These are phyloP conservation scores for Candida methanosorbosa DNA, from an alignment of 805 yeast species.

Conservation along the genomic window DNA sequence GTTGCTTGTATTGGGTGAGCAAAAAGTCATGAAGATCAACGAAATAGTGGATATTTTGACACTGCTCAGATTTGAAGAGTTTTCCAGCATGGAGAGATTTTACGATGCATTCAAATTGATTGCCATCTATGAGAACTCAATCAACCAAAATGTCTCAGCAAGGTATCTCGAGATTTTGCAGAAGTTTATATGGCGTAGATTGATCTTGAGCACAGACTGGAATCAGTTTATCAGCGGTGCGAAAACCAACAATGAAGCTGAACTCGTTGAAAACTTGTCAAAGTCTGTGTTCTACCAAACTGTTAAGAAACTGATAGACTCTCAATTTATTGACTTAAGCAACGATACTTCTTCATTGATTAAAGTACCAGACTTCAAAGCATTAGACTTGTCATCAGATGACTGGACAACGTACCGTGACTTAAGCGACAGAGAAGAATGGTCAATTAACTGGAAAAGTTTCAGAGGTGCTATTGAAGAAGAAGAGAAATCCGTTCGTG, in stretches of 20 bases:
- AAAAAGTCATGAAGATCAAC: conserved; percentile 29
- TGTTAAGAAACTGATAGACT: conserved; percentile 5
- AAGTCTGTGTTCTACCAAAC: conserved; percentile 22
- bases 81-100: conserved; percentile 35
- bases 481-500: background rate
- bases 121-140: conserved; percentile 28
- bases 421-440: too few species aligned
- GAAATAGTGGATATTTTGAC: conserved; percentile 44
- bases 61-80: conserved; percentile 36
- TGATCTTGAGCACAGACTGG: conserved; percentile 50
- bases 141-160: background rate
- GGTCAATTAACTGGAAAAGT: too few species aligned
- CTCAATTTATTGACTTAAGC: conserved; percentile 2
- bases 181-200: conserved; percentile 49
- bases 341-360: conserved; percentile 2
- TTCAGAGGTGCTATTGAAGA: background rate
- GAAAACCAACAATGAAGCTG: background rate
- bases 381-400: background rate
- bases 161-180: conserved; percentile 11
- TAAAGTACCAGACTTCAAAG: conserved; percentile 1
- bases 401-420: too few species aligned
- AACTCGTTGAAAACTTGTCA: conserved; percentile 5
- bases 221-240: conserved; percentile 19
- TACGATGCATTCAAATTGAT: conserved; percentile 44
- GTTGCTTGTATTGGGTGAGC: conserved; percentile 23